A percentile compares a stretch with the other conserved stretches of the same genome.
Conservation (phyloP, 73 alveolate species). For the Paraurostyla sp. region DNA sequence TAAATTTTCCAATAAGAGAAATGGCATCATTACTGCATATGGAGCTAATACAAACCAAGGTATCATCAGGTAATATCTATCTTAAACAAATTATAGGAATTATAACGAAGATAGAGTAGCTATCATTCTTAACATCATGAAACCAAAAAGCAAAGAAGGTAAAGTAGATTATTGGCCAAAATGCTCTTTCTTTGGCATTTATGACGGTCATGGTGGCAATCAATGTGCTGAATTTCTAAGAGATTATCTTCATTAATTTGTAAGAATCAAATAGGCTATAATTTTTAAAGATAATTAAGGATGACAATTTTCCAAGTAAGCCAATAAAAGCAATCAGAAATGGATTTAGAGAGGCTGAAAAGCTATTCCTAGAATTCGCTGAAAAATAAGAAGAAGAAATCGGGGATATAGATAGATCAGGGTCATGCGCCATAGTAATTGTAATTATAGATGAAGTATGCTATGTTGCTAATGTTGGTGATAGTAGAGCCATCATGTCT, state of each 20-base stretch:
- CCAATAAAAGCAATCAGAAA: conserved; percentile 66
- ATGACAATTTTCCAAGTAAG: conserved; percentile 65
- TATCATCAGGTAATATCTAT: conserved; percentile 61
- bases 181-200: conserved; percentile 70
- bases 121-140: conserved; percentile 76
- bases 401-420: conserved; percentile 76
- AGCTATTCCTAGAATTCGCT: conserved; percentile 68
- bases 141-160: conserved; percentile 67
- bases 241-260: conserved; percentile 68
- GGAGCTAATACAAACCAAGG: conserved; percentile 96
- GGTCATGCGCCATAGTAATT: conserved; percentile 86
- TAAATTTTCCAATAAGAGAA: conserved; percentile 86
- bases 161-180: conserved; percentile 71
- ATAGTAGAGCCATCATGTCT: conserved; percentile 80
- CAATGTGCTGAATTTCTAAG: conserved; percentile 74
- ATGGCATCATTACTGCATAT: conserved; percentile 92
- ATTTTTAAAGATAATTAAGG: conserved; percentile 56
- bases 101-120: conserved; percentile 86
- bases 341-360: conserved; percentile 76
- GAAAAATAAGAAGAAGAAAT: conserved; percentile 66
- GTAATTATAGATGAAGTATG: conserved; percentile 67
- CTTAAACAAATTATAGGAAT: conserved; percentile 70
- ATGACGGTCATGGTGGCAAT: conserved; percentile 78
- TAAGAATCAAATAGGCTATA: not conserved
- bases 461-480: conserved; percentile 81